Evolutionary conservation across 768 basidiomycete species (phyloP).

Genomic region (Cantharellus cinnabarinus): DNA sequence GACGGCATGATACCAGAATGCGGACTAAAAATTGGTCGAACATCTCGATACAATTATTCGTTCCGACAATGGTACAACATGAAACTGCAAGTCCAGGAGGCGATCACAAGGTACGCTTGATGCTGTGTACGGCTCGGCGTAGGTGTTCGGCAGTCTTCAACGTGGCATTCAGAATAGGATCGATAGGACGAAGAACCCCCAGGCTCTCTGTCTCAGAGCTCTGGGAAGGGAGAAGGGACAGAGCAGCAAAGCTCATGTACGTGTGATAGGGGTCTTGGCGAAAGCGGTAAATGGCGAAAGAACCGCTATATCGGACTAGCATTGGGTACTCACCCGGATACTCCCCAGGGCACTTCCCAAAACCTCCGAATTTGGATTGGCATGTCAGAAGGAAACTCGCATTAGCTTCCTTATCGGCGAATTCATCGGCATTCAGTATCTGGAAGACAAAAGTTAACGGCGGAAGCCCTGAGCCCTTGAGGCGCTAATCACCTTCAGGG

Average conservation of each 20-base stretch:
- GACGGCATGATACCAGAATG: too few species aligned
- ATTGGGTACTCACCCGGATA: slow-evolving; percentile 35
- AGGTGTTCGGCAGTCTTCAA: too few species aligned
- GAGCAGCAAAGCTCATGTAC: slow-evolving; percentile 68
- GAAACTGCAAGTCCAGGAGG: too few species aligned
- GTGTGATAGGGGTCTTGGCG: slow-evolving; percentile 81
- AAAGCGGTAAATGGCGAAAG: not conserved
- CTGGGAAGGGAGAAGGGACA: slow-evolving; percentile 29
- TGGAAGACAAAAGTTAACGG: slow-evolving; percentile 14
- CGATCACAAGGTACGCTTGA: too few species aligned
- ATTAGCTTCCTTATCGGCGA: slow-evolving; percentile 38
- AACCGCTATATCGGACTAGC: slow-evolving; percentile 4
- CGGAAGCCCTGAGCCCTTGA: not conserved
- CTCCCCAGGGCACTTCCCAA: slow-evolving; percentile 66
- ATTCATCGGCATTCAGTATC: slow-evolving; percentile 43
- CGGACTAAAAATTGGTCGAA: too few species aligned
- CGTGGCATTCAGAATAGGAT: too few species aligned
- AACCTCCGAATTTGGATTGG: slow-evolving; percentile 79
- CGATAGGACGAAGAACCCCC: too few species aligned
- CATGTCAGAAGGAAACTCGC: slow-evolving; percentile 46
- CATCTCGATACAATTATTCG: too few species aligned
- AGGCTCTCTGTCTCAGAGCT: too few species aligned
- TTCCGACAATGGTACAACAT: too few species aligned
- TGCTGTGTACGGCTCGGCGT: too few species aligned
- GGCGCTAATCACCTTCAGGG: slow-evolving; percentile 36